Evolutionary conservation across 371 early-diverging fungal species (phyloP).

Genomic region (Coemansia sp.): DNA sequence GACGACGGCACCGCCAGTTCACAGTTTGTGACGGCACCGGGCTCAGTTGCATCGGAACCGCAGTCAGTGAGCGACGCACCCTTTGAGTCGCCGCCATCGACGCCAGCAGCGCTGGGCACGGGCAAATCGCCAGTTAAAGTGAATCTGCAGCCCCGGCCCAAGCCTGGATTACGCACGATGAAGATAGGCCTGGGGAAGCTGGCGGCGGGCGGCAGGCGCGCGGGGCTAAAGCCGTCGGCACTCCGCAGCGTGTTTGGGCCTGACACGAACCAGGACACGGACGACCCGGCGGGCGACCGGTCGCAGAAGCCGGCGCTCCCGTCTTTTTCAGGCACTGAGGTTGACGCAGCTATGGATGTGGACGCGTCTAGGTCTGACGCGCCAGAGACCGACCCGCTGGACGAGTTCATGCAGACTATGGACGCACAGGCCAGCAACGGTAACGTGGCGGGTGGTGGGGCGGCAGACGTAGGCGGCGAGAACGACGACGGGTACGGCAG

Average conservation of each 20-base stretch:
- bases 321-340: not conserved
- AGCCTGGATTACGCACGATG: not conserved
- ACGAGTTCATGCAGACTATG: constrained; percentile 54
- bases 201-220: not conserved
- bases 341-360: constrained; percentile 27
- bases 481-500: constrained; percentile 17
- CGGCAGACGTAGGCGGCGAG: constrained; percentile 22
- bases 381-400: constrained; percentile 51
- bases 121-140: not conserved
- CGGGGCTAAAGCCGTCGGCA: constrained; percentile 1
- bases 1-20: constrained; percentile 22
- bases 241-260: constrained; percentile 18
- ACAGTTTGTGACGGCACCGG: constrained; percentile 38
- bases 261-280: not conserved
- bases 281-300: too few relatives aligned
- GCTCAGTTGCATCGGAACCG: constrained; percentile 15
- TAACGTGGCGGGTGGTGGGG: constrained; percentile 57
- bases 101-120: not conserved
- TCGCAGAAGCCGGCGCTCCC: not conserved
- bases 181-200: constrained; percentile 1
- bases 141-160: not conserved
- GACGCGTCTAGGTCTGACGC: not conserved
- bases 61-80: constrained; percentile 11
- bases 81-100: constrained; percentile 19
- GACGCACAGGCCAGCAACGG: constrained; percentile 70